Evolutionary conservation across 176 grass and related monocot species (phyloP), one percentile per base, ranked within the genome.

Genomic region (Lolium perenne): DNA sequence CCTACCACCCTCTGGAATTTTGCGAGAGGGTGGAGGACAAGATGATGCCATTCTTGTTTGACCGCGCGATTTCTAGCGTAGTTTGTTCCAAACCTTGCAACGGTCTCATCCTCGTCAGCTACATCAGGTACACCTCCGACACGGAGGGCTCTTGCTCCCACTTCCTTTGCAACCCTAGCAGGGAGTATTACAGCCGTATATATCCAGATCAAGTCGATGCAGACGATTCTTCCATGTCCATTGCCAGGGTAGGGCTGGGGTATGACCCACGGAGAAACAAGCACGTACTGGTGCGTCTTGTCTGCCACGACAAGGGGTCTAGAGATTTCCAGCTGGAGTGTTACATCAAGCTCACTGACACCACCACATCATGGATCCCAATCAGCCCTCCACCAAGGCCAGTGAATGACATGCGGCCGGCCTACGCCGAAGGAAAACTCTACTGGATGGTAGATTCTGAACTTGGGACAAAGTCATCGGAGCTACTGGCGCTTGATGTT

Each of bases 1-100:
- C 58, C 50, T 18, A 29, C 50, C 4, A 46, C 16, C 12, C n/a
- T 12, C 1, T 83, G 51, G 53, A 64, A 14, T 32, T 23, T 8
- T 43, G 70, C n/a, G 9, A 25, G 20, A 17, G 2, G 63, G 25
- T 15, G 25, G 26, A 21, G 11, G 6, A 10, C 1, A 4, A 23
- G 20, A 38, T 15, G 11, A 16, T 17, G 63, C 26, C 12, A 1
- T 53, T 68, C 7, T 11, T 83, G 81, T 1, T 48, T 7, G 53
- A 32, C 14, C 8, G 2, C 0, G 14, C 4, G 0, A 67, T 12
- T 16, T 67, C 25, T 1, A 60, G 53, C 43, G 5, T 47, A 4
- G 68, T 83, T 7, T 83, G 81, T 20, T 74, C 68, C 8, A 83
- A 48, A 7, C 68, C 81, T 60, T 83, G 81, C 38, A 68, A 73